Evolutionary conservation across 2,329 filamentous ascomycete species (phyloP), one percentile per base, ranked within the genome.

Genomic region (Didymella lethalis): DNA sequence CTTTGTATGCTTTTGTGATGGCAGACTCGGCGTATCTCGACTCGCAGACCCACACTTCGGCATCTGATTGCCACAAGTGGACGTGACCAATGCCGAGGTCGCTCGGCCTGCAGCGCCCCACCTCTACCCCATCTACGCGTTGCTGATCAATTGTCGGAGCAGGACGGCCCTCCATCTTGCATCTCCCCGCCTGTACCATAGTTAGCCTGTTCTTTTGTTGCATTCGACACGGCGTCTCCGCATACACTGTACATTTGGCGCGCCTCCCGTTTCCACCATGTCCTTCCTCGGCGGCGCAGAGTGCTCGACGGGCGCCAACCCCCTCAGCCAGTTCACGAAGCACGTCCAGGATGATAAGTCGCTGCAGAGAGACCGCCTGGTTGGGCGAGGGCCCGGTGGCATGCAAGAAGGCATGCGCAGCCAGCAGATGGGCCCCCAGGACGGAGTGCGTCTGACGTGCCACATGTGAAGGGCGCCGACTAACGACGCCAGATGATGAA

Each of bases 321-420:
- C 96, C 57, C 88, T 99, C 72, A 94, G 92, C 76, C 95, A 98
- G 83, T 96, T 99, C 78, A 92, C 93, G 65, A 99, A 99, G 80
- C 93, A 97, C 79, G 92, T 95, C 57, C 91, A 96, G 75, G 92
- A 96, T 84, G 95, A 99, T 82, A 96, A 93, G 80, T 95, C 91
- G 57, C 83, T 98, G 57, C 95, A 98, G 80, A 86, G 93, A 72
- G 95, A 99, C 78, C 88, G 95, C 59, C 83, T 98, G 62, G 88
- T 91, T 60, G 92, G 91, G 63, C 84, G 89, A 65, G 88, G 88
- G 0, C 89, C 91, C 0, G 87, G 85, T 43, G 88, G 86, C 7
- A 82, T 90, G 71, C 84, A 91, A 71, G 90, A 91, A 75, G 87
- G 90, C 70, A 93, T 96, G 82, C 86, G 92, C 64, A 93, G 86